Base-by-base conservation (phyloP, 164 flowering plant genomes). In the Stephania japonica region DNA sequence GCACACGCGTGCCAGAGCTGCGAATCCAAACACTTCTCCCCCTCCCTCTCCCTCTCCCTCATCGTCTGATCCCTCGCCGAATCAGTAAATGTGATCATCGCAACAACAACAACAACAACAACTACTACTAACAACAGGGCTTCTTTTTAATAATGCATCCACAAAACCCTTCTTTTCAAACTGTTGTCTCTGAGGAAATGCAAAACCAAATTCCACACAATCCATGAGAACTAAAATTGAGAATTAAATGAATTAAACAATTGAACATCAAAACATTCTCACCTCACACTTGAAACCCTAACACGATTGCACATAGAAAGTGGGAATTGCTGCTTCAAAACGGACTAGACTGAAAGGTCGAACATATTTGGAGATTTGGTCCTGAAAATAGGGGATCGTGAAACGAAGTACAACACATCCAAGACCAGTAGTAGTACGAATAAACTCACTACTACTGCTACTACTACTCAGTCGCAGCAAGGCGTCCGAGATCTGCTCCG, bases 1-100 rank as follows among this genome's bases (percentile, higher is more conserved):
- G 97, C 98, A 67, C 99, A 94, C 49, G 98, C 98, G 62, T 94
- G 98, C 99, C 99, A 94, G 49, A 94, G 85, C 74, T 92, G 91
- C 71, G 97, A 85, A 81, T 94, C 98, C 80, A 94, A 80, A 75
- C 87, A 77, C 74, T 83, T 90, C 83, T 89, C 93, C 18, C 49
- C 43, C 71, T 88, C 88, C 76, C 78, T 90, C 83, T 89, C 93
- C 18, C 49, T 42, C 71, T 88, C 88, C 76, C 78, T 81, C 83
- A 82, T 63, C 62, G 69, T 42, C 64, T 32, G 38, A 32, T 83
- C 83, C 72, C 80, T 85, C 71, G 76, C 73, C 4, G 87, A 56
- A 65, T 83, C 87, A 81, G 86, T 83, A 72, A 87, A 82, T 8
- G 85, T 81, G 71, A 90, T 87, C 91, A 87, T 87, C 53, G 38